Percentiles rank a stretch among this genome's conserved stretches.
Conservation (phyloP, 1,284 basidiomycete species). For the Cryptococcus sp. region DNA sequence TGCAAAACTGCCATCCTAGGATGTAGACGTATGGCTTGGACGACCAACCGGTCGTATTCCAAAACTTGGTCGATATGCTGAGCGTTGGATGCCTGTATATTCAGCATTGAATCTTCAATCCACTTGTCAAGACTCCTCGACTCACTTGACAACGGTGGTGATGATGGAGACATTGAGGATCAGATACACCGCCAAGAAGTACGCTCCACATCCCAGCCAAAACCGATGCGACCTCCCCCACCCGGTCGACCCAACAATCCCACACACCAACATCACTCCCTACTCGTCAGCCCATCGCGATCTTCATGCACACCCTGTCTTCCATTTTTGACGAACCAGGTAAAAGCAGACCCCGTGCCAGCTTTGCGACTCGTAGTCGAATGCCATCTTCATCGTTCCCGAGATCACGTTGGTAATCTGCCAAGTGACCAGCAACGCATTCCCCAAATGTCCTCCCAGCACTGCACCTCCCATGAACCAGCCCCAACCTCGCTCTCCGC, state of each 20-base stretch:
- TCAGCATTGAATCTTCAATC: neutral
- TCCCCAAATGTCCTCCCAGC: slow-evolving; percentile 43
- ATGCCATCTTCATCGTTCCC: slow-evolving; percentile 36
- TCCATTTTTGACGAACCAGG: too few relatives aligned
- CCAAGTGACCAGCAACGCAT: slow-evolving; percentile 40
- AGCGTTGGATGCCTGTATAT: neutral
- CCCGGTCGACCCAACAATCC: slow-evolving; percentile 30
- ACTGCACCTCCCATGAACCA: slow-evolving; percentile 44
- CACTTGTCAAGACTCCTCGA: slow-evolving; percentile 8
- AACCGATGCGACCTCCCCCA: slow-evolving; percentile 39
- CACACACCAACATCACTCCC: slow-evolving; percentile 35
- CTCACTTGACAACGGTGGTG: slow-evolving; percentile 25
- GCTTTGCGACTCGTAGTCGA: slow-evolving; percentile 22
- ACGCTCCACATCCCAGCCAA: slow-evolving; percentile 32
- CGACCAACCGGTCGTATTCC: slow-evolving; percentile 29
- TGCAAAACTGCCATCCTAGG: slow-evolving; percentile 41
- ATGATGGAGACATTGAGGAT: slow-evolving; percentile 37
- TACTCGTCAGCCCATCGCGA: slow-evolving; percentile 8
- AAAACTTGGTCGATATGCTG: slow-evolving; percentile 11
- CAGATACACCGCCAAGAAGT: slow-evolving; percentile 24
- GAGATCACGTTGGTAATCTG: slow-evolving; percentile 34
- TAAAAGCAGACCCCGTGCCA: slow-evolving; percentile 41
- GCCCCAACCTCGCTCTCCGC: slow-evolving; percentile 43
- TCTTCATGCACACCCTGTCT: too few relatives aligned
- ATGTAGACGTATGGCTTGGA: slow-evolving; percentile 37